Base-by-base conservation (phyloP, 768 basidiomycete genomes). In the Brasilioporus rufonigricans region DNA sequence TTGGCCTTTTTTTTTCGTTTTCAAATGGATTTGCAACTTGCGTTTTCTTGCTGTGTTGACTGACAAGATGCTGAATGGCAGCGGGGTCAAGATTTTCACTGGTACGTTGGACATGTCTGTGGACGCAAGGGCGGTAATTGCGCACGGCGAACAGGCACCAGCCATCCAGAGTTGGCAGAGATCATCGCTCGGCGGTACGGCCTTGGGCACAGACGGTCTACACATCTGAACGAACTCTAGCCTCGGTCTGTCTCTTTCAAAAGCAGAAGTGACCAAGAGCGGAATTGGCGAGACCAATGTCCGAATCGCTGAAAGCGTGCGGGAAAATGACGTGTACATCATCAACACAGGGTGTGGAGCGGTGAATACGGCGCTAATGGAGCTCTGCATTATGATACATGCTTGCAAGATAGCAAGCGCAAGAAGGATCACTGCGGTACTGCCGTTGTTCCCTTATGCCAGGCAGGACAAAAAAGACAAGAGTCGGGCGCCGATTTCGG, bases 351-450 rank as follows among this genome's bases (percentile, higher is more conserved):
- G 92, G 14, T 87, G 87, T 64, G 85, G 88, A 23, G 77, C 85
- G 52, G 84, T 98, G 63, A 98, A 98, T 68, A 94, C 92, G 26
- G 81, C 95, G 38, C 83, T 99, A 59, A 98, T 99, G 93, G 97
- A 98, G 72, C 82, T 94, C 44, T 93, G 95, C 70, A 98, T 98
- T 66, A 96, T 99, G 93, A 93, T 98, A 66, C 95, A 98, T 69
- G 95, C 97, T 11, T 97, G 96, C 85, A 96, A 95, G 76, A 98
- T 98, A 65, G 96, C 97, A n/a, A 96, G 93, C 61, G 95, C 97
- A 44, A 91, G 90, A 73, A 80, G 97, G 57, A 98, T 99, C 68
- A 99, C 97, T 7, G 97, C 96, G n/a, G 94, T 99, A 59, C 83
- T 98, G 54, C 97, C 97, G 39, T 82, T 97, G 33, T 99, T 93